Evolutionary conservation across 2,329 filamentous ascomycete species (phyloP).

Genomic region (Mycosphaerelloides madeirae): DNA sequence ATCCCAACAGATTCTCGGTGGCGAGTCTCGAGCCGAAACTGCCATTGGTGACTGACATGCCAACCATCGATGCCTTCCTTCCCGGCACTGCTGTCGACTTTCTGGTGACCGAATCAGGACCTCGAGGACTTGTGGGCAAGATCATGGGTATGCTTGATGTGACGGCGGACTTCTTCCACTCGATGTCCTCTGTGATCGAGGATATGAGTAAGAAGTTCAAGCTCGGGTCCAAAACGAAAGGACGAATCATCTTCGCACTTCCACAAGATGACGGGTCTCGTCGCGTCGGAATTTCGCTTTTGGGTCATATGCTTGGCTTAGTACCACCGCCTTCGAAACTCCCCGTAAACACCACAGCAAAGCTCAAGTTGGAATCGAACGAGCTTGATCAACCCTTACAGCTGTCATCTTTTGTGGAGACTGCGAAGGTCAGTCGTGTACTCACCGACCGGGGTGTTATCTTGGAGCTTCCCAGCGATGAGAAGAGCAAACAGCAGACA

Average conservation of each 20-base stretch:
- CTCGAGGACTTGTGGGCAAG: slow-evolving; percentile 77
- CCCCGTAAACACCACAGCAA: slow-evolving; percentile 30
- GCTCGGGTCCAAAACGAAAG: slow-evolving; percentile 76
- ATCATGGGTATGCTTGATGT: slow-evolving; percentile 87
- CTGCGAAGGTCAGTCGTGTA: slow-evolving; percentile 74
- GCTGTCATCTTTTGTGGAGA: slow-evolving; percentile 70
- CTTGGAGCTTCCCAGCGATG: slow-evolving; percentile 56
- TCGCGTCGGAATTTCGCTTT: slow-evolving; percentile 80
- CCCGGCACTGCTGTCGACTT: slow-evolving; percentile 89
- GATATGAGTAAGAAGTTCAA: slow-evolving; percentile 76
- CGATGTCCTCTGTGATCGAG: slow-evolving; percentile 63
- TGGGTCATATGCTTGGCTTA: slow-evolving; percentile 78
- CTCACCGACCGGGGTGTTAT: slow-evolving; percentile 78
- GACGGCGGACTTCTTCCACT: slow-evolving; percentile 86
- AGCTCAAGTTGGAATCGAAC: slow-evolving; percentile 22
- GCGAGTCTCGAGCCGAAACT: slow-evolving; percentile 11
- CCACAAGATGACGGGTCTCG: slow-evolving; percentile 65
- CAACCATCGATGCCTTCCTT: slow-evolving; percentile 82
- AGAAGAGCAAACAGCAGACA: slow-evolving; percentile 5
- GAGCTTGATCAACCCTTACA: slow-evolving; percentile 51
- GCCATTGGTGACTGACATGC: slow-evolving; percentile 61
- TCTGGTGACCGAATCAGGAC: slow-evolving; percentile 69
- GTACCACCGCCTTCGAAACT: slow-evolving; percentile 36
- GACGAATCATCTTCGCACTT: slow-evolving; percentile 82
- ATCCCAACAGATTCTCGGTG: slow-evolving; percentile 46